Evolutionary conservation across 345 rosid genomes (phyloP), one percentile per base, ranked within the genome.

Genomic region (Sisymbrium irio): DNA sequence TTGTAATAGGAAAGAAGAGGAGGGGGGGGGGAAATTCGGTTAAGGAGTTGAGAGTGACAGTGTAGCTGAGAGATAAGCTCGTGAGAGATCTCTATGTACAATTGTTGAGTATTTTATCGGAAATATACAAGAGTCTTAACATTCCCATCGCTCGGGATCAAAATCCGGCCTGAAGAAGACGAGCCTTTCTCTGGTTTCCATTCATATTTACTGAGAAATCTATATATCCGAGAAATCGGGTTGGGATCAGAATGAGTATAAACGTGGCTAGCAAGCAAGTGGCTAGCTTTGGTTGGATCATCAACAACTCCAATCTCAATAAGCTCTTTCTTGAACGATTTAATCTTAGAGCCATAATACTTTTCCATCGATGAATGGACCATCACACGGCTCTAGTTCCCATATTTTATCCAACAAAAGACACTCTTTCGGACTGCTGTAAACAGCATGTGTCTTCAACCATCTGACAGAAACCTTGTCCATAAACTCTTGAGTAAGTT

Each of bases 301-400:
- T n/a, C n/a, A n/a, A n/a, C n/a, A n/a, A n/a, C n/a, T n/a, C n/a
- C n/a, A n/a, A n/a, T n/a, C n/a, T n/a, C n/a, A n/a, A n/a, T n/a
- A n/a, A n/a, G n/a, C n/a, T 88, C 93, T 14, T 65, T 28, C 36
- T 8, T 71, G 74, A 53, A 87, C 0, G 39, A 15, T 6, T 36
- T 62, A 6, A 86, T 60, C 17, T 57, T 42, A 5, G 77, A 54
- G 53, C 93, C 87, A 71, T 87, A 89, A 72, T 78, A 86, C 22
- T 30, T 76, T 59, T 87, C n/a, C 90, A 22, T 88, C 90, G 54
- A 89, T 82, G 83, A 92, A 88, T 7, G 93, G 96, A 6, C 97
- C 97, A 73, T 92, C 93, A 12, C 76, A 36, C 19, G 3, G 81
- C 73, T 79, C 68, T 76, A 92, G 19, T 6, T 28, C 76, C 86